Conservation (phyloP, 108 stramenopile species). For the Poteriospumella lacustris region DNA sequence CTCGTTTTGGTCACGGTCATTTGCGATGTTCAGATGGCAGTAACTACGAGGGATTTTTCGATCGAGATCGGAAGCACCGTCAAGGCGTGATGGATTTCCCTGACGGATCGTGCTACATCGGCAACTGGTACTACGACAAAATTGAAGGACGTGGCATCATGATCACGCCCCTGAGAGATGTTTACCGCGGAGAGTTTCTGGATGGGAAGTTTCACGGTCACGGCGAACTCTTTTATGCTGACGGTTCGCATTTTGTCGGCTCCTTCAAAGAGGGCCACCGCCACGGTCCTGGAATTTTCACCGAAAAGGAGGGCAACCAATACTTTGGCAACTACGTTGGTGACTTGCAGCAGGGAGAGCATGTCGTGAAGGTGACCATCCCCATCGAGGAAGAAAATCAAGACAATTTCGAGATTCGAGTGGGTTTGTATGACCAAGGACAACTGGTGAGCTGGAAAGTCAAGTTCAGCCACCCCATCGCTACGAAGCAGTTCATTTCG, state of each 20-base stretch:
- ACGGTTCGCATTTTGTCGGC: slow-evolving; percentile 36
- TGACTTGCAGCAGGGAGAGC: slow-evolving; percentile 38
- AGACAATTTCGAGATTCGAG: slow-evolving; percentile 16
- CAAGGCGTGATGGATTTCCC: background rate
- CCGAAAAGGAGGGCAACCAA: slow-evolving; percentile 27
- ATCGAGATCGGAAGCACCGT: background rate
- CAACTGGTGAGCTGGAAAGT: background rate
- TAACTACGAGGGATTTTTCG: background rate
- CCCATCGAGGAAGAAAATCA: slow-evolving; percentile 25
- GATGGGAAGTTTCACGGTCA: slow-evolving; percentile 43
- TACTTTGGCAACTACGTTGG: slow-evolving; percentile 25
- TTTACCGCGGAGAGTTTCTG: slow-evolving; percentile 32
- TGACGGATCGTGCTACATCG: slow-evolving; percentile 34
- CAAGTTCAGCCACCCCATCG: slow-evolving; percentile 35
- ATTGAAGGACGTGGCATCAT: slow-evolving; percentile 35
- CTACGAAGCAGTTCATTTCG: slow-evolving; percentile 47
- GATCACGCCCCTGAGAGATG: slow-evolving; percentile 35
- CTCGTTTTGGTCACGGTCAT: slow-evolving; percentile 37
- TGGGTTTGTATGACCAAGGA: background rate
- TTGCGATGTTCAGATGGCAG: background rate
- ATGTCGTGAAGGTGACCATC: slow-evolving; percentile 35
- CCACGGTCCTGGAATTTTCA: slow-evolving; percentile 38
- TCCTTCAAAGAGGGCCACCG: slow-evolving; percentile 30
- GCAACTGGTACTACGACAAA: slow-evolving; percentile 41
- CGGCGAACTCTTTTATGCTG: slow-evolving; percentile 36